Evolutionary conservation across 73 alveolate species (phyloP), one percentile per base, ranked within the genome.

Genomic region (Paramecium primaurelia): DNA sequence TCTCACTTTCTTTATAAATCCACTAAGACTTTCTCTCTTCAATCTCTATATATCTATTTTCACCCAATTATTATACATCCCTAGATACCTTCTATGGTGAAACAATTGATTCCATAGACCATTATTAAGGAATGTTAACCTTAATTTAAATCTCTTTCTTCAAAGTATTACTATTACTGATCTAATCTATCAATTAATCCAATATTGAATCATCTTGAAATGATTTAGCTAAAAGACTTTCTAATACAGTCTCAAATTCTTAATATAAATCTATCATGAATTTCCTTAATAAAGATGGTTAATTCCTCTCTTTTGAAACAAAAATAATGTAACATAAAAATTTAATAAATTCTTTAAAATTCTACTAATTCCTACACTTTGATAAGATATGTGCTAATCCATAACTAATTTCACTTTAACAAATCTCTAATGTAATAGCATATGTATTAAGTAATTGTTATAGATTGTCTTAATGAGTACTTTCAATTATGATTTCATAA

Each of bases 1-100:
- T 80, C 58, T 80, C 91, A 25, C 91, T 80, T 20, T 47, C 71
- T 7, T 38, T 26, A 20, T 80, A 80, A 9, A 80, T 59, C 91
- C 91, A 80, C 26, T 80, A 11, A 1, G 22, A 8, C 30, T 49
- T 80, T 20, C 75, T 14, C 22, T 80, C 91, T 5, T 80, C 91
- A 6, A 45, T 45, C 8, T 80, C 91, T 18, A 80, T 26, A 11
- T 12, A 80, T 47, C 49, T 80, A 14, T 22, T 26, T 45, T 80
- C 91, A 2, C 91, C 91, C 25, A 32, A 18, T 20, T 32, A 44
- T 45, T 80, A 49, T 4, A 80, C 58, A 26, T 80, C 91, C 7
- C 34, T 80, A 44, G 14, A 11, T 1, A 80, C 8, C 12, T 80
- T 80, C 30, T 22, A 25, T 6, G 32, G 34, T 14, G 49, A 32